Evolutionary conservation across 352 stramenopile genomes (phyloP), one percentile per base, ranked within the genome.

Genomic region (Phytophthora vignae): DNA sequence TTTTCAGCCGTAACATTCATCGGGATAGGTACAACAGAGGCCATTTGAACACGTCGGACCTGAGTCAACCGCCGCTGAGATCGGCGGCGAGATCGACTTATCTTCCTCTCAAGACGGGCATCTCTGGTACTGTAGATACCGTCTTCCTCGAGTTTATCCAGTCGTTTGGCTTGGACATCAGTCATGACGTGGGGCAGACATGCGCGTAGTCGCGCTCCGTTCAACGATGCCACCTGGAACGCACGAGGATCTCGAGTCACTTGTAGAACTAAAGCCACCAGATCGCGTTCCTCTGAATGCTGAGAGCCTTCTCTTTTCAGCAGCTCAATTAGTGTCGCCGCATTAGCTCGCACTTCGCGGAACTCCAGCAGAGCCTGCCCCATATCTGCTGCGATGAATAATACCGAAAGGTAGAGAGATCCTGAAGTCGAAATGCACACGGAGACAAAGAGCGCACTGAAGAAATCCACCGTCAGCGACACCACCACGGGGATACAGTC

Each of bases 391-490:
- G 54, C 52, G 19, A 75, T 55, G 17, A 75, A 55, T 6, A 71
- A 7, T 10, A 21, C 7, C 0, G 56, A 71, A 10, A 64, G 58
- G 15, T 33, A 56, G 17, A 60, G 10, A 1, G 67, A 73, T 4
- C 48, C 49, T 1, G 67, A 66, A 27, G 56, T 64, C 14, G 60
- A 74, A 19, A 79, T 71, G 38, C 67, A 78, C 4, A 78, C 67
- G 12, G 57, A 68, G 2, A 74, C 59, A 21, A 75, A 78, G 2
- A 74, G 60, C 2, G 66, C 49, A 25, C 57, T 67, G 21, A 76
- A 76, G 19, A 78, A 71, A n/a, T 78, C 71, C 8, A 73, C 56
- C 0, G 58, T 64, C 5, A 78, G n/a, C 1, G 63, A 50, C 1
- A 79, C 52, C 7, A 69, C 40, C n/a, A 55, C 49, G 17, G 68